Base-by-base conservation (phyloP, 208 protist genomes). In the Leishmania guyanensis region DNA sequence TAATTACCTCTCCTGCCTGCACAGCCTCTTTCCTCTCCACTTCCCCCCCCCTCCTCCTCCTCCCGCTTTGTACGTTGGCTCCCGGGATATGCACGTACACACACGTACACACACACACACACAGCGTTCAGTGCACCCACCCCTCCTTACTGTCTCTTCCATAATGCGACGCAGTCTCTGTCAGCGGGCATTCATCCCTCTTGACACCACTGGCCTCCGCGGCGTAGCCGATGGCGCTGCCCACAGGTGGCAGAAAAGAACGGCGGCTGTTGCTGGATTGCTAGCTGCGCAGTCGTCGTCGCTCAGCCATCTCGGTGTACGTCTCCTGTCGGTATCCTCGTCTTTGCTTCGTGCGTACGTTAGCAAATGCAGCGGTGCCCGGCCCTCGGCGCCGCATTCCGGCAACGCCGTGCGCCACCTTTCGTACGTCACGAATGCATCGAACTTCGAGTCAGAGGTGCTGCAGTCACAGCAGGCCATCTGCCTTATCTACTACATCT, bases 401-500 rank as follows among this genome's bases (percentile, higher is more conserved):
- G 2, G 17, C 10, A 60, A 12, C 78, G 20, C 74, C 22, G 22
- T 65, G 0, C 84, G 88, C 1, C 33, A 22, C 33, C 60, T 87
- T 5, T 77, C 81, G 10, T 90, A 93, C 77, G 89, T 91, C n/a
- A 89, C 87, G 17, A 89, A 84, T 77, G 89, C 94, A 12, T 75
- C 90, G 16, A 95, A 85, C 60, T 97, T 97, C 81, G 90, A 96
- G 29, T 82, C 77, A 46, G 90, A 97, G 80, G 94, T 97, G 51
- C 80, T 97, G 68, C 92, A 97, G 80, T 97, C 94, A 0, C 91
- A 97, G 85, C 93, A 97, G 65, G 94, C 94, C 14, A 94, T 97
- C 73, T 97, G 94, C 78, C 82, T 97, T 16, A 80, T 97, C 12
- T 97, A 96, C 77, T 83, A 95, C 77, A 86, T 95, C 43, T 83